Evolutionary conservation across 2,329 filamentous ascomycete genomes (phyloP).

Genomic region (Cordyceps javanica): DNA sequence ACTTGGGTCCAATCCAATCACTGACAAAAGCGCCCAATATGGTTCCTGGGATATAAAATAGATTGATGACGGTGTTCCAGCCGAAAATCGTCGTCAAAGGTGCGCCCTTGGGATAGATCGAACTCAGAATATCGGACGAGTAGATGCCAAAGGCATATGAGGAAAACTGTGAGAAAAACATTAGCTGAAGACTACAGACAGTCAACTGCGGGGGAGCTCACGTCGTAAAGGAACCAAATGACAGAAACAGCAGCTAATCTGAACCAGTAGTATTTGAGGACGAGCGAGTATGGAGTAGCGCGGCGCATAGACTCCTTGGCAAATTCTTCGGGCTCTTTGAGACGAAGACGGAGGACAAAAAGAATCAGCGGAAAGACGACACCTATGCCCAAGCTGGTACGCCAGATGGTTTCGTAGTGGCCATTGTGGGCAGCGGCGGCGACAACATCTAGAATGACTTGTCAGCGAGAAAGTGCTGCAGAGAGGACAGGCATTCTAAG

Average conservation of each 20-base stretch:
- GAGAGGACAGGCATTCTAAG: neutral
- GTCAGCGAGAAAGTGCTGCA: neutral
- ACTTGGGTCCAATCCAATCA: slow-evolving; percentile 73
- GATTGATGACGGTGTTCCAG: slow-evolving; percentile 82
- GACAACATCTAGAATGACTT: slow-evolving; percentile 34
- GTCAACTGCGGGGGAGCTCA: slow-evolving; percentile 25
- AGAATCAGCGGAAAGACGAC: slow-evolving; percentile 70
- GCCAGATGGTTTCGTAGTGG: slow-evolving; percentile 72
- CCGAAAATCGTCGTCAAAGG: slow-evolving; percentile 74
- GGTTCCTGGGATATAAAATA: slow-evolving; percentile 84
- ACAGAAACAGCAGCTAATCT: slow-evolving; percentile 63
- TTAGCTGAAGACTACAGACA: neutral
- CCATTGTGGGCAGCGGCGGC: slow-evolving; percentile 50
- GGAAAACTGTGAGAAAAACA: slow-evolving; percentile 51
- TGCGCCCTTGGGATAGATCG: slow-evolving; percentile 51
- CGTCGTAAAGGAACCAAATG: slow-evolving; percentile 83
- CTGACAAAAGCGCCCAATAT: slow-evolving; percentile 69
- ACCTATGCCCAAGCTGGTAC: slow-evolving; percentile 71
- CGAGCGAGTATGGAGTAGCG: slow-evolving; percentile 49
- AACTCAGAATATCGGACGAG: slow-evolving; percentile 65
- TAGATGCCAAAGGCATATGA: slow-evolving; percentile 83
- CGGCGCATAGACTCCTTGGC: slow-evolving; percentile 61
- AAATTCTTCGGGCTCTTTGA: slow-evolving; percentile 76
- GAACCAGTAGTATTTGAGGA: slow-evolving; percentile 64
- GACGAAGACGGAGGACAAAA: slow-evolving; percentile 62